Evolutionary conservation across 257 asterid genomes (phyloP), one percentile per base, ranked within the genome.

Genomic region (Pogostemon cablin): DNA sequence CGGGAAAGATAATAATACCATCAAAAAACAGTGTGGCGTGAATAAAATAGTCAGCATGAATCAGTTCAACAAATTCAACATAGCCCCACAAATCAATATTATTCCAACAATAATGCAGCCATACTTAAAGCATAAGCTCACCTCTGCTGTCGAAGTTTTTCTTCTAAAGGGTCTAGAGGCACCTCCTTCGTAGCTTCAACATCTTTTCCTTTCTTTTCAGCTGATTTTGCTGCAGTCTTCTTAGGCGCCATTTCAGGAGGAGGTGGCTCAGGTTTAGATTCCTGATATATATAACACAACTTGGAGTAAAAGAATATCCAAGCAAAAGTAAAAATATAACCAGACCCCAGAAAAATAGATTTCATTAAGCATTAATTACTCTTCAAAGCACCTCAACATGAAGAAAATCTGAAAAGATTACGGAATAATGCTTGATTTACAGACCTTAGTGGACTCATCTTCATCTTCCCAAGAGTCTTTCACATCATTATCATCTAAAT

Each of bases 401-500:
- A 10, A 4, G 3, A 69, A 39, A 52, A 8, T 3, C 34, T 25
- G 1, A 62, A 15, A 37, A 7, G 2, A 6, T 43, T 9, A 62
- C 15, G 2, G 10, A 54, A 32, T 40, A 61, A 4, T 15, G 34
- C 50, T 35, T 41, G 47, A 32, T 4, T 40, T 11, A 52, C 57
- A 57, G 77, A 91, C 98, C 79, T 76, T 75, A 11, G 78, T 83
- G 55, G 89, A 82, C 79, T 91, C 95, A 2, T 91, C 99, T 9
- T 89, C 96, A 73, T 93, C 99, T 84, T 93, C 99, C 99, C 99
- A 93, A 59, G 96, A 91, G 4, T 93, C 96, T 78, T 86, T 93
- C 63, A 91, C 85, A 67, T 84, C 92, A 71, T 87, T 62, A 43
- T 83, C 90, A 9, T 91, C 96, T 44, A 67, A 71, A 67, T 93